These are phyloP conservation scores for Crithidia sp. DNA, from an alignment of 208 protist species.

Conservation along the genomic window DNA sequence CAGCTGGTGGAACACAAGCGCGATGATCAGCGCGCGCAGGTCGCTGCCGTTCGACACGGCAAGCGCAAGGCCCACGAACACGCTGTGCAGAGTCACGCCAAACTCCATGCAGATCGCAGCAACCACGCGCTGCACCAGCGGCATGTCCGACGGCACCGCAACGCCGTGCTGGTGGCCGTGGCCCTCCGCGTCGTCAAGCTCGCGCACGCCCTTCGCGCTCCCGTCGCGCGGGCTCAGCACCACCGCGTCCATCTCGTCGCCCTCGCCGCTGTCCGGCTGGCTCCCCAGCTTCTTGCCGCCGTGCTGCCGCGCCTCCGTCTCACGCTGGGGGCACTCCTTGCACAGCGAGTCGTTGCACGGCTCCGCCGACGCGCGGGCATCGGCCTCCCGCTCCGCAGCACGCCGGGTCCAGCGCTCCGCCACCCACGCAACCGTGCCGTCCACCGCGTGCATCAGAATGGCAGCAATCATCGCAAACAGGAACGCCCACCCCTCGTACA, in stretches of 20 bases:
- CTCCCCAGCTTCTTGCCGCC: background rate
- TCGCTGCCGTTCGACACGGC: constrained; percentile 43
- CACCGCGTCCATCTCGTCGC: constrained; percentile 5
- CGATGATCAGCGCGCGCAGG: constrained; percentile 48
- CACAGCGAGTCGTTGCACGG: constrained; percentile 13
- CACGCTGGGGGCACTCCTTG: constrained; percentile 15
- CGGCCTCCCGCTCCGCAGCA: background rate
- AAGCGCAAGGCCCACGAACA: constrained; percentile 65
- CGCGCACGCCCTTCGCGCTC: background rate
- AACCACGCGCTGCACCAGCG: constrained; percentile 26
- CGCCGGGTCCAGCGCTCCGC: constrained; percentile 12
- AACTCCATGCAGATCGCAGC: constrained; percentile 74
- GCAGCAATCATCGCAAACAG: constrained; percentile 60
- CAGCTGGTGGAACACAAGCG: constrained; percentile 72
- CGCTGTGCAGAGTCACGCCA: constrained; percentile 67
- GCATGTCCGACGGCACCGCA: constrained; percentile 18
- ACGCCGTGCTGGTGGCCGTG: constrained; percentile 33
- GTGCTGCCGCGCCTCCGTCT: background rate
- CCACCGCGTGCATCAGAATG: constrained; percentile 65
- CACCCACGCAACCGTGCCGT: constrained; percentile 39
- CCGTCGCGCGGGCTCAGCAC: background rate
- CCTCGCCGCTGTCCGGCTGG: background rate
- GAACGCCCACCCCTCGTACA: constrained; percentile 59
- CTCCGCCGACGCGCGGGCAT: background rate
- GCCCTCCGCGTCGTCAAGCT: background rate